Percentiles rank a stretch among this genome's conserved stretches.
These are phyloP conservation scores for Stagonosporopsis chrysanthemi DNA, from an alignment of 2,329 filamentous ascomycete genomes.

Conservation along the genomic window DNA sequence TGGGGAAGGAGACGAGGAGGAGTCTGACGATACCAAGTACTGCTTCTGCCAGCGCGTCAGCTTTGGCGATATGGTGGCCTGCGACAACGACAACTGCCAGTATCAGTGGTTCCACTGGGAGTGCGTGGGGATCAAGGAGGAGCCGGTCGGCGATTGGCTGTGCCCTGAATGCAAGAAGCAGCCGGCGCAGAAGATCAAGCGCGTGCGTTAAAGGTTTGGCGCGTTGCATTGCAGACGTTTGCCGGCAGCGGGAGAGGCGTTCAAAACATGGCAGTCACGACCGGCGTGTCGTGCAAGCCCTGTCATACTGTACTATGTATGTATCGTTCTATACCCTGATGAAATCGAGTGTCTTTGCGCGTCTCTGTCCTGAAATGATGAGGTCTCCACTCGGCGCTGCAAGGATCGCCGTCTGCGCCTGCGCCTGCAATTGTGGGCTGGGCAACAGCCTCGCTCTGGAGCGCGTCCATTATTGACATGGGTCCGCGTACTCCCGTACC, in stretches of 20 bases:
- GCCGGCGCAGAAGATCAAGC: constrained; percentile 52
- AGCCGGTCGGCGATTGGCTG: constrained; percentile 60
- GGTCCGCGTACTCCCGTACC: constrained; percentile 2
- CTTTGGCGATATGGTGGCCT: constrained; percentile 88
- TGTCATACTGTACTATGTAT: background rate
- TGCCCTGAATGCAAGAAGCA: constrained; percentile 54
- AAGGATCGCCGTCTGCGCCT: constrained; percentile 14
- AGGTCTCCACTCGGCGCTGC: constrained; percentile 9
- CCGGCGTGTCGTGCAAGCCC: constrained; percentile 4
- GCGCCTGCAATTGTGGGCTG: constrained; percentile 6
- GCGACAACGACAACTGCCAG: constrained; percentile 81
- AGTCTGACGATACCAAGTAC: constrained; percentile 78
- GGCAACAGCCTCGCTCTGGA: constrained; percentile 15
- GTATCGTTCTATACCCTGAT: constrained; percentile 17
- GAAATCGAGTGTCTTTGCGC: constrained; percentile 3
- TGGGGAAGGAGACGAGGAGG: constrained; percentile 63
- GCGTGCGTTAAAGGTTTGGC: constrained; percentile 38
- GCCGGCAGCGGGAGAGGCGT: constrained; percentile 26
- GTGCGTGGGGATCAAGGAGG: constrained; percentile 59
- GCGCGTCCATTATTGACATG: constrained; percentile 10
- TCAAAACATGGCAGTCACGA: constrained; percentile 12
- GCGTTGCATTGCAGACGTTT: background rate
- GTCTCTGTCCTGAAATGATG: constrained; percentile 2
- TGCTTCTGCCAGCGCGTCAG: constrained; percentile 84
- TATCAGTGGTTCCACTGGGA: constrained; percentile 91